Conservation (phyloP, 305 asterid genomes). For the Plantago coronopus region DNA sequence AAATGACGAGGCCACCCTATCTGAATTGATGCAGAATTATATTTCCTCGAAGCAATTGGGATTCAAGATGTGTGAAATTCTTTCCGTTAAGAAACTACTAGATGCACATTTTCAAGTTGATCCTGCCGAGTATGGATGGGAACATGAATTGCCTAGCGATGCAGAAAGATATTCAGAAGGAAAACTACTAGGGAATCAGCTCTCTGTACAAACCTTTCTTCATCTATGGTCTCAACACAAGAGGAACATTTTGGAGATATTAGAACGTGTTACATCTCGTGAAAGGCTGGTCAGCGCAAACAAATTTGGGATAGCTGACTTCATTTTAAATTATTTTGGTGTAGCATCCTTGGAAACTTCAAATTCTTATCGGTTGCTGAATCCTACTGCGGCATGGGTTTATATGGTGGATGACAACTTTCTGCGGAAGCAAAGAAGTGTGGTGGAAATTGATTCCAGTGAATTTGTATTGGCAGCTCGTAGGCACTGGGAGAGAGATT, state of each 20-base stretch:
- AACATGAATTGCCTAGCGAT: conserved; percentile 22
- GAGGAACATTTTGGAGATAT: conserved; percentile 23
- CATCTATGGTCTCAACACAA: conserved; percentile 49
- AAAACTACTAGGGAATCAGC: conserved; percentile 26
- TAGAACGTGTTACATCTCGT: conserved; percentile 33
- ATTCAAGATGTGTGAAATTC: conserved; percentile 28
- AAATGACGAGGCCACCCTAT: conserved; percentile 27
- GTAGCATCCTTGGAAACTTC: conserved; percentile 28
- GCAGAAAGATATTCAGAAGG: conserved; percentile 20
- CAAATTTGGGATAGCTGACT: conserved; percentile 20
- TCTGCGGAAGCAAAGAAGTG: conserved; percentile 18
- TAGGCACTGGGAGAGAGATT: conserved; percentile 39
- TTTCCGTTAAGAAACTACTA: conserved; percentile 37
- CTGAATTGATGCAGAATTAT: conserved; percentile 31
- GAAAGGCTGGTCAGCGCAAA: conserved; percentile 17
- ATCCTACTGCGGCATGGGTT: conserved; percentile 51
- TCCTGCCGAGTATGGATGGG: conserved; percentile 32
- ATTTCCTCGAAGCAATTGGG: conserved; percentile 24
- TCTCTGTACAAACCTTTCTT: conserved; percentile 37
- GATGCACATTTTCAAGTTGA: conserved; percentile 39
- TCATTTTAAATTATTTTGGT: conserved; percentile 50
- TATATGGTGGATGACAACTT: conserved; percentile 24
- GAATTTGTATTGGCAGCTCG: conserved; percentile 42
- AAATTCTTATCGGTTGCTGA: conserved; percentile 32
- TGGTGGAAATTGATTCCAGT: conserved; percentile 30